These are phyloP conservation scores for Nigrospora sphaerica DNA, from an alignment of 2,329 filamentous ascomycete species.

Conservation along the genomic window DNA sequence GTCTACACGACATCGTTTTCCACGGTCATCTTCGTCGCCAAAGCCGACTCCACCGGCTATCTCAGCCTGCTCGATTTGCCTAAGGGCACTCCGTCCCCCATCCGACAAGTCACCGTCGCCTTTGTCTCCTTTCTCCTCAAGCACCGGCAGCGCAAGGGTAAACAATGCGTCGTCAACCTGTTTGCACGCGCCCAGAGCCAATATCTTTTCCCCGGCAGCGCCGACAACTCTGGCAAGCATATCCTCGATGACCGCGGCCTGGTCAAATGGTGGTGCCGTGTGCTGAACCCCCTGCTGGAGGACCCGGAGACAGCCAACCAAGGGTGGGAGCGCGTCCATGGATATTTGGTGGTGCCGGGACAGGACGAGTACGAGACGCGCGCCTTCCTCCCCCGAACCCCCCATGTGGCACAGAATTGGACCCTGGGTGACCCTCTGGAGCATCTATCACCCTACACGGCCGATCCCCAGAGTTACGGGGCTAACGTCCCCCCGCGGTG, in stretches of 20 bases:
- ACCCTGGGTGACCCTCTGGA: slow-evolving; percentile 68
- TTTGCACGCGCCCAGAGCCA: slow-evolving; percentile 90
- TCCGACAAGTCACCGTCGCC: slow-evolving; percentile 64
- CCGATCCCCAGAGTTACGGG: slow-evolving; percentile 33
- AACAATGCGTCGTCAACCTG: slow-evolving; percentile 72
- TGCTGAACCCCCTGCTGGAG: slow-evolving; percentile 68
- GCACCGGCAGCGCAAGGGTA: slow-evolving; percentile 54
- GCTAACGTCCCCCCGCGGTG: slow-evolving; percentile 66
- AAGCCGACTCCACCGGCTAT: slow-evolving; percentile 93
- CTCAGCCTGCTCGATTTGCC: slow-evolving; percentile 60
- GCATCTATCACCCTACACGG: slow-evolving; percentile 53
- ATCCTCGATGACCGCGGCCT: slow-evolving; percentile 84
- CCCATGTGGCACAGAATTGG: slow-evolving; percentile 48
- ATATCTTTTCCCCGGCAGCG: slow-evolving; percentile 89
- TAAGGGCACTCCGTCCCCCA: slow-evolving; percentile 59
- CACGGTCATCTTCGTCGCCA: slow-evolving; percentile 89
- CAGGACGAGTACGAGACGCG: slow-evolving; percentile 74
- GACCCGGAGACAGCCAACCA: slow-evolving; percentile 27
- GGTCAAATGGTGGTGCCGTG: slow-evolving; percentile 93
- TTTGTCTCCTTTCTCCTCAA: slow-evolving; percentile 73
- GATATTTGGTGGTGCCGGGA: slow-evolving; percentile 81
- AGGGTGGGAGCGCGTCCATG: slow-evolving; percentile 50
- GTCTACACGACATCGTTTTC: slow-evolving; percentile 76
- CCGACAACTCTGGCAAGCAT: slow-evolving; percentile 80
- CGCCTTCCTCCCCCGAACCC: slow-evolving; percentile 63